phyloP scores from a whole-genome alignment of 208 protist genomes.

The Tetramitus jugosus region DNA sequence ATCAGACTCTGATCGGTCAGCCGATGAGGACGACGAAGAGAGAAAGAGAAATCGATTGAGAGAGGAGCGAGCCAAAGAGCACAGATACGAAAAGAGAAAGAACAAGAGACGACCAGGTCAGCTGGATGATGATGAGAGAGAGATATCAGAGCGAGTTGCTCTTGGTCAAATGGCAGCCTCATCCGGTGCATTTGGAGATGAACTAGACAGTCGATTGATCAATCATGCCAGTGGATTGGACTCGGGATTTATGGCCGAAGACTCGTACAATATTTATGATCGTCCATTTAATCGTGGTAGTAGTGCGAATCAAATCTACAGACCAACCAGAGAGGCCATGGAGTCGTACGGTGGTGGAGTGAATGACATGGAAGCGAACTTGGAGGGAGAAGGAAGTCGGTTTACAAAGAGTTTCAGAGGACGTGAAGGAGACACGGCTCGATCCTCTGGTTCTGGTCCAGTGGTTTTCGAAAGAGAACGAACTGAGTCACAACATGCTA shows the following conservation, averaged over 20 bases:
- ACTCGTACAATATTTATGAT: conserved; percentile 68
- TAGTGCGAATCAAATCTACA: background rate
- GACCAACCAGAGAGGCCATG: background rate
- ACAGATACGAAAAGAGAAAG: conserved; percentile 39
- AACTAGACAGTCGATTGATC: conserved; percentile 72
- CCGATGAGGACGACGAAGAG: conserved; percentile 32
- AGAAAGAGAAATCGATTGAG: conserved; percentile 53
- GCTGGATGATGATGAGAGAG: conserved; percentile 50
- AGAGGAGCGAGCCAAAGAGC: conserved; percentile 51
- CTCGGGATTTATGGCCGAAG: conserved; percentile 53
- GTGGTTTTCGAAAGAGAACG: background rate
- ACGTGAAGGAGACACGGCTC: background rate
- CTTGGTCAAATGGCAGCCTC: conserved; percentile 46
- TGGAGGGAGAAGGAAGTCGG: background rate
- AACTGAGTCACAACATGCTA: too few species aligned
- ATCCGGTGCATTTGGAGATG: conserved; percentile 36
- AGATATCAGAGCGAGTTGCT: conserved; percentile 70
- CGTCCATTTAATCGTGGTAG: conserved; percentile 50
- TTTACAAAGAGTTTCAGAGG: too few species aligned
- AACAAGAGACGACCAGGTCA: conserved; percentile 39
- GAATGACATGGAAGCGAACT: background rate
- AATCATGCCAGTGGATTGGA: conserved; percentile 51
- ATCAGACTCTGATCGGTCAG: background rate
- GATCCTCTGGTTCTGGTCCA: background rate
- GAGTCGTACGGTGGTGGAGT: background rate